A percentile compares a stretch with the other conserved stretches of the same genome.
Conservation (phyloP, 2,329 filamentous ascomycete genomes). For the Geoglossum cookeanum region DNA sequence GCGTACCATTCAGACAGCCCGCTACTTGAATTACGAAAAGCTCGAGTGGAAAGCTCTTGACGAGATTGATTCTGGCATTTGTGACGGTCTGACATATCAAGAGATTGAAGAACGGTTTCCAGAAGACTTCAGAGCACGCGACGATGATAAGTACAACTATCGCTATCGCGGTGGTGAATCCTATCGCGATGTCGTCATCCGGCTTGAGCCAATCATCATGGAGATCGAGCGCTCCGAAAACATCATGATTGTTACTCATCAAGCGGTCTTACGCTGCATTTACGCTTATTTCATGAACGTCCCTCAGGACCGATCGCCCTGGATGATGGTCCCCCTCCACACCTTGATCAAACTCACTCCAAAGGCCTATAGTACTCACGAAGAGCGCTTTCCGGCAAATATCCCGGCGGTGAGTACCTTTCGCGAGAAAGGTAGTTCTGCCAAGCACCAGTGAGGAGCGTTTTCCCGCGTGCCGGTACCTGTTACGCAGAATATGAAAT, state of each 20-base stretch:
- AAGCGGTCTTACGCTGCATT: slow-evolving; percentile 89
- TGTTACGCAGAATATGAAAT: neutral
- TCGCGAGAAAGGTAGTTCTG: slow-evolving; percentile 64
- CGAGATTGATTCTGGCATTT: slow-evolving; percentile 89
- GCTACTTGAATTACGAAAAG: slow-evolving; percentile 73
- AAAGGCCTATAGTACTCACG: slow-evolving; percentile 79
- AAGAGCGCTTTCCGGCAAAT: slow-evolving; percentile 71
- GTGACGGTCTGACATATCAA: slow-evolving; percentile 88
- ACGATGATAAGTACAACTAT: slow-evolving; percentile 99
- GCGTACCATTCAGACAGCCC: slow-evolving; percentile 81
- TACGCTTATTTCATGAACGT: slow-evolving; percentile 99
- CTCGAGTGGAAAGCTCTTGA: slow-evolving; percentile 97
- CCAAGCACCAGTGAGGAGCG: neutral
- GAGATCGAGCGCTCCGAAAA: slow-evolving; percentile 91
- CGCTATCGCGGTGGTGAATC: slow-evolving; percentile 93
- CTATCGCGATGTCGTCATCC: slow-evolving; percentile 91
- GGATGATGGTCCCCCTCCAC: slow-evolving; percentile 97
- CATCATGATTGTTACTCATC: slow-evolving; percentile 93
- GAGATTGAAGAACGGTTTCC: slow-evolving; percentile 84
- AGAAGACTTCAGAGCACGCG: slow-evolving; percentile 84
- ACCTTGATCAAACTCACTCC: slow-evolving; percentile 94
- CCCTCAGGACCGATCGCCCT: slow-evolving; percentile 77
- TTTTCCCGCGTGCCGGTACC: neutral
- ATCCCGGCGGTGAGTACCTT: slow-evolving; percentile 95
- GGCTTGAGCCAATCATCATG: slow-evolving; percentile 98